Evolutionary conservation across 805 yeast genomes (phyloP).

Genomic region (Candida morakotiae): DNA sequence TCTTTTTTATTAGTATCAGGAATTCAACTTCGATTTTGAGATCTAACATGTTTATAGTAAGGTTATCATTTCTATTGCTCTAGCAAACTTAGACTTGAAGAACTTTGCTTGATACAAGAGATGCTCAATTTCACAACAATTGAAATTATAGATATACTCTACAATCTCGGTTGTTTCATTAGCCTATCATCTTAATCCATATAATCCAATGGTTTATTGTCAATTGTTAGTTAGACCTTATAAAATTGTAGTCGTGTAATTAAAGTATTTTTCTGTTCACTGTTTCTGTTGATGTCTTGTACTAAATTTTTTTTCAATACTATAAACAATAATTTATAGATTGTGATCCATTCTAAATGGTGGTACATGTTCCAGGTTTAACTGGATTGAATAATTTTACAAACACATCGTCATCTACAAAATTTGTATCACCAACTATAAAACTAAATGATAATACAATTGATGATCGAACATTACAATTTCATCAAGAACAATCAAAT

Average conservation of each 20-base stretch:
- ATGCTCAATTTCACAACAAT: too few relatives aligned
- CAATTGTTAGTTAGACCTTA: too few relatives aligned
- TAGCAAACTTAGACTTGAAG: too few relatives aligned
- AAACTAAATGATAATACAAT: conserved; percentile 19
- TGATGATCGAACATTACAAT: conserved; percentile 23
- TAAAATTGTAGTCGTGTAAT: background rate
- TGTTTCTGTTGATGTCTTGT: conserved; percentile 1
- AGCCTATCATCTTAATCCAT: too few relatives aligned
- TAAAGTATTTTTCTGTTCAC: background rate
- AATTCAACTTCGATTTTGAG: too few relatives aligned
- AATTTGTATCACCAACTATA: conserved; percentile 30
- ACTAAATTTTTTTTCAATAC: background rate
- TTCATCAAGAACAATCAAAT: conserved; percentile 25
- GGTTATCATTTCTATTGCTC: too few relatives aligned
- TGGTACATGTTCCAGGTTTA: conserved; percentile 5
- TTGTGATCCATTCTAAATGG: conserved; percentile 4
- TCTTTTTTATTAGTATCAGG: too few relatives aligned
- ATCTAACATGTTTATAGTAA: too few relatives aligned
- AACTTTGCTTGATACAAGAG: too few relatives aligned
- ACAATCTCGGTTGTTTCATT: too few relatives aligned
- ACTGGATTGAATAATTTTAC: conserved; percentile 6
- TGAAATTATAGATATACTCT: too few relatives aligned
- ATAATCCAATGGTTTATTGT: too few relatives aligned
- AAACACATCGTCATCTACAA: conserved; percentile 11
- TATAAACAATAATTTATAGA: conserved; percentile 1